Conservation (phyloP, 2,329 filamentous ascomycete genomes). For the Esteya vermicola region DNA sequence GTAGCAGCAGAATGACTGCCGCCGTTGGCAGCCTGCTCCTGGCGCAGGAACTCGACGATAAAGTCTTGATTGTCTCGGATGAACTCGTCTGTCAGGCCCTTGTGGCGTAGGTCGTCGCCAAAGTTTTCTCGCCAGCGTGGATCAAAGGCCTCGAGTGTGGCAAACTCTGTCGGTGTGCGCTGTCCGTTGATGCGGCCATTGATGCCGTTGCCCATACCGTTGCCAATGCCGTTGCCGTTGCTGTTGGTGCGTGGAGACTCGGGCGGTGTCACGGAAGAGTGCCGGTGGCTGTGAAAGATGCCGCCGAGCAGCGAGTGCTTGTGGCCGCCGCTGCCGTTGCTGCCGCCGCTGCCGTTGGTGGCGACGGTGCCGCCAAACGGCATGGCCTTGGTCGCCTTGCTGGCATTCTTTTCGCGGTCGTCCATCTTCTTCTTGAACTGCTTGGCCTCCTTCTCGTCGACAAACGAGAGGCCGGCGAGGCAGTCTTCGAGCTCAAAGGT, state of each 20-base stretch:
- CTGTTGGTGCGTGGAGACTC: constrained; percentile 36
- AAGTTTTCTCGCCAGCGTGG: constrained; percentile 51
- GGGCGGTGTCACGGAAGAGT: constrained; percentile 36
- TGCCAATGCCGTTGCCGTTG: constrained; percentile 15
- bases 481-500: constrained; percentile 93
- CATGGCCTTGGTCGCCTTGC: constrained; percentile 68
- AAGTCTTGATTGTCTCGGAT: constrained; percentile 56
- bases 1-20: constrained; percentile 8
- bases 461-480: constrained; percentile 78
- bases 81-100: constrained; percentile 51
- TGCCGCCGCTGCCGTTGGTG: constrained; percentile 7
- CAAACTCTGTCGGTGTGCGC: constrained; percentile 37
- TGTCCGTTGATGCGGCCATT: constrained; percentile 20
- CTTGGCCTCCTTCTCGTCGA: constrained; percentile 94
- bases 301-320: constrained; percentile 39
- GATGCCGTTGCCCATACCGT: constrained; percentile 15
- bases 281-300: constrained; percentile 44
- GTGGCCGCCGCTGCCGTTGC: constrained; percentile 25
- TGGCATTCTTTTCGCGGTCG: constrained; percentile 87
- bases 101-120: constrained; percentile 46
- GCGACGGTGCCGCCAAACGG: constrained; percentile 46
- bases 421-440: constrained; percentile 97
- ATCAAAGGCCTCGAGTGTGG: constrained; percentile 49
- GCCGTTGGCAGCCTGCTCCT: constrained; percentile 32
- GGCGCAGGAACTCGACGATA: constrained; percentile 48